Percentiles rank a stretch among this genome's conserved stretches.
These are phyloP conservation scores for Claviceps digitariae DNA, from an alignment of 2,329 filamentous ascomycete genomes.

Conservation along the genomic window DNA sequence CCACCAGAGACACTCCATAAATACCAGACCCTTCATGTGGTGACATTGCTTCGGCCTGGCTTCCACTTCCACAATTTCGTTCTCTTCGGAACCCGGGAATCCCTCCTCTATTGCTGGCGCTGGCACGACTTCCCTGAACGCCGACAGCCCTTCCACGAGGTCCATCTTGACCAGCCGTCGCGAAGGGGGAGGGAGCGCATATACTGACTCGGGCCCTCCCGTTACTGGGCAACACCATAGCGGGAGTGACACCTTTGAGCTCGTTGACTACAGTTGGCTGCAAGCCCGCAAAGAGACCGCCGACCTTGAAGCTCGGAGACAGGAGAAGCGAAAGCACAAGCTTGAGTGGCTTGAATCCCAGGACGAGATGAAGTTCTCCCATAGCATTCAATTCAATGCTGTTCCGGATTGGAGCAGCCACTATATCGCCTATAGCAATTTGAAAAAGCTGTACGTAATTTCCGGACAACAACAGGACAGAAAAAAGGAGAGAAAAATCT, in stretches of 20 bases:
- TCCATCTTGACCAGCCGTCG: constrained; percentile 12
- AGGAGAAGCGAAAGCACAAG: constrained; percentile 45
- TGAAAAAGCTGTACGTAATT: constrained; percentile 80
- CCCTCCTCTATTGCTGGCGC: constrained; percentile 26
- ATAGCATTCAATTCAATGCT: constrained; percentile 98
- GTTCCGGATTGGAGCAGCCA: constrained; percentile 99
- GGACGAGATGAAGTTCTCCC: constrained; percentile 98
- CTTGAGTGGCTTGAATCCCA: constrained; percentile 55
- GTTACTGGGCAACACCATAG: background rate
- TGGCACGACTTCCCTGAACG: constrained; percentile 11
- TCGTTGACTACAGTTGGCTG: constrained; percentile 25
- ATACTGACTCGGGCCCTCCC: constrained; percentile 2
- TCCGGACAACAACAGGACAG: too few species aligned
- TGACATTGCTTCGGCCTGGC: constrained; percentile 4
- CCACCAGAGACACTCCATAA: constrained; percentile 1
- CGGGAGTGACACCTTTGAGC: constrained; percentile 23
- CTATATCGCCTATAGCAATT: constrained; percentile 96
- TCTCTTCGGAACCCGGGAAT: constrained; percentile 15
- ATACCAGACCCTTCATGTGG: constrained; percentile 1
- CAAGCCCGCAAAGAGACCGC: constrained; percentile 15
- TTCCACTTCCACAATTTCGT: constrained; percentile 23
- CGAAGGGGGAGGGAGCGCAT: constrained; percentile 24
- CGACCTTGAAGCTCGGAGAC: constrained; percentile 21
- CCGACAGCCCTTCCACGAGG: constrained; percentile 12
- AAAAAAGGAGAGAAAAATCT: too few species aligned